Evolutionary conservation across 1,284 basidiomycete species (phyloP).

Genomic region (Pulchroboletus neoregius): DNA sequence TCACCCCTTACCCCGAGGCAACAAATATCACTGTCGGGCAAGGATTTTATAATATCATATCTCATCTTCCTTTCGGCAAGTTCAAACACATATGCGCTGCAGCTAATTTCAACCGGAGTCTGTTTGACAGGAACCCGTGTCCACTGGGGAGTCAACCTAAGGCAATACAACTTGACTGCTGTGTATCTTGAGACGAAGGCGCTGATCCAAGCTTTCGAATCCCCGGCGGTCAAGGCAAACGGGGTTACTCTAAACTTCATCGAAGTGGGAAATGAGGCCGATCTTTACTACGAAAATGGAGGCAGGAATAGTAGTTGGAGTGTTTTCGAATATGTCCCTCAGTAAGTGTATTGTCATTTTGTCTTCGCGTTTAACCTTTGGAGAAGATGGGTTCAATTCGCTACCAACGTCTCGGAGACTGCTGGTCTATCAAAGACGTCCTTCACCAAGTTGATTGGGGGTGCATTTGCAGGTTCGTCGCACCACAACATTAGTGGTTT

Average conservation of each 20-base stretch:
- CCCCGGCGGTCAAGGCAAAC: conserved; percentile 38
- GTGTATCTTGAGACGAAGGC: conserved; percentile 55
- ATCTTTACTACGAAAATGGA: conserved; percentile 53
- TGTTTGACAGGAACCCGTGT: conserved; percentile 46
- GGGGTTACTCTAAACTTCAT: conserved; percentile 53
- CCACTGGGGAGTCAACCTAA: conserved; percentile 70
- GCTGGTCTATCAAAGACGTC: conserved; percentile 28
- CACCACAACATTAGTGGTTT: conserved; percentile 43
- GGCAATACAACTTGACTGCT: conserved; percentile 52
- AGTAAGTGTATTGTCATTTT: conserved; percentile 38
- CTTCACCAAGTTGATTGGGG: conserved; percentile 49
- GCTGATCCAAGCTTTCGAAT: conserved; percentile 51
- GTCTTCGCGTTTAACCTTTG: background rate
- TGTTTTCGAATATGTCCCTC: conserved; percentile 46
- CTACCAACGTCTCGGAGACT: conserved; percentile 30
- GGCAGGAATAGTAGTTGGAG: conserved; percentile 43
- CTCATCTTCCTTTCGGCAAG: conserved; percentile 50
- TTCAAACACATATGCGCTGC: background rate
- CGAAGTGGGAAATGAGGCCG: conserved; percentile 64
- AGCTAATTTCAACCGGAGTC: background rate
- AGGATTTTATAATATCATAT: conserved; percentile 53
- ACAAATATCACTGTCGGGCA: conserved; percentile 52
- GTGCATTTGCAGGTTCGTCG: conserved; percentile 48
- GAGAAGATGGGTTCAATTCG: conserved; percentile 35
- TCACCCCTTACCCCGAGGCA: conserved; percentile 63